A percentile compares a stretch with the other conserved stretches of the same genome.
phyloP scores from a whole-genome alignment of 2,329 filamentous ascomycete species.

The Neonectria magnoliae region DNA sequence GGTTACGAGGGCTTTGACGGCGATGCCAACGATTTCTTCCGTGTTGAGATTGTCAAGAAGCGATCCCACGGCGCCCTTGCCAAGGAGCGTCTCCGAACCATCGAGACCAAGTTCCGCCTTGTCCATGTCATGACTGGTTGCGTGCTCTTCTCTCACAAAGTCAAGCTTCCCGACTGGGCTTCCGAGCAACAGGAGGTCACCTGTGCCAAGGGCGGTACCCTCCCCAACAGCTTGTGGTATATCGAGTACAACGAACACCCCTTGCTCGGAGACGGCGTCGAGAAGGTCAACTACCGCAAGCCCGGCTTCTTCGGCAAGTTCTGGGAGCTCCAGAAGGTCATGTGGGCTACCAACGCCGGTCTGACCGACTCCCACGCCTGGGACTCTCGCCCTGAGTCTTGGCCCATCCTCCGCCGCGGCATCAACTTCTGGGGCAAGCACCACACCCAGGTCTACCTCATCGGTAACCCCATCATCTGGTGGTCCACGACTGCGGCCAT shows the following conservation, averaged over 20 bases:
- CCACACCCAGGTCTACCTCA: slow-evolving; percentile 93
- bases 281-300: slow-evolving; percentile 95
- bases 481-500: slow-evolving; percentile 86
- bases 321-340: slow-evolving; percentile 95
- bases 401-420: slow-evolving; percentile 90
- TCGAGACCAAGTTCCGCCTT: slow-evolving; percentile 95
- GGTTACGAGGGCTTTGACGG: slow-evolving; percentile 97
- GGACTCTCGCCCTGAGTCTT: slow-evolving; percentile 94
- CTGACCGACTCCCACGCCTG: slow-evolving; percentile 96
- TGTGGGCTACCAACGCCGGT: slow-evolving; percentile 98
- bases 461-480: slow-evolving; percentile 96
- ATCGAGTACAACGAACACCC: slow-evolving; percentile 91
- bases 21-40: slow-evolving; percentile 96
- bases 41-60: slow-evolving; percentile 91
- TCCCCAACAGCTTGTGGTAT: slow-evolving; percentile 98
- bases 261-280: slow-evolving; percentile 75
- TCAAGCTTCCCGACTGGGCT: slow-evolving; percentile 97
- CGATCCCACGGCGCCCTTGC: slow-evolving; percentile 82
- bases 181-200: slow-evolving; percentile 99
- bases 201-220: slow-evolving; percentile 87
- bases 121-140: slow-evolving; percentile 98
- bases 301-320: slow-evolving; percentile 98
- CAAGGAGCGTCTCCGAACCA: slow-evolving; percentile 88
- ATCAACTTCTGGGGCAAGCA: slow-evolving; percentile 99
- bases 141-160: slow-evolving; percentile 96